Base-by-base conservation (phyloP, 495 filamentous ascomycete species). In the Cercophora scortea region DNA sequence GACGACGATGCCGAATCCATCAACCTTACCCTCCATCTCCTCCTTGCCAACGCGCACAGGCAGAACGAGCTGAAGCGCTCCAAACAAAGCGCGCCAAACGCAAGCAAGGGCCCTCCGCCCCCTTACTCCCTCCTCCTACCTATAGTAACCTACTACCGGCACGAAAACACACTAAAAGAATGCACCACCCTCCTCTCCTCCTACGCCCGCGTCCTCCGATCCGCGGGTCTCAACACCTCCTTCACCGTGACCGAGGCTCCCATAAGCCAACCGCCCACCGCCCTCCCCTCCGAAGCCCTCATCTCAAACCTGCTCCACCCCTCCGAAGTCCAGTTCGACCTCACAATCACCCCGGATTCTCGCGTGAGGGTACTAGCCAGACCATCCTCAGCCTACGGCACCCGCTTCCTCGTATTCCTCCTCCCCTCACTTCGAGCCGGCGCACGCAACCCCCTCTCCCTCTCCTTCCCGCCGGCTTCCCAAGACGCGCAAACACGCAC, bases 31-130 rank as follows among this genome's bases (percentile, higher is more conserved):
- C 73, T 90, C 4, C 76, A 80, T 9, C 73, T 92, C 41, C 74
- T 90, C 10, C 79, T 92, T 10, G 73, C 73, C 19, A 79, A 86
- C 53, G 78, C 84, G 9, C 87, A 93, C 68, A 74, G 80, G 11
- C 78, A 83, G 54, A 88, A 81, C 43, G 72, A 57, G 25, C 35
- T 81, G 4, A 75, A 69, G 6, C 76, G 78, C 9, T 53, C 50
- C 13, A 59, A 49, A 11, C 49, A 54, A 12, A 19, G 38, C n/a
- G 32, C 12, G 6, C 41, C 40, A 16, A 42, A 32, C 36, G 52
- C 56, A 16, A 53, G 67, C 38, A 81, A 72, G 49, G 73, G 73
- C 43, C 51, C 72, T 8, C 61, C 65, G 3, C 77, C 72, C 0
- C 70, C 83, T 40, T 81, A 87, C 48, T 67, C 71, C 39, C 70